Conservation (phyloP, 129 eudicot genomes). For the Cynara cardunculus region DNA sequence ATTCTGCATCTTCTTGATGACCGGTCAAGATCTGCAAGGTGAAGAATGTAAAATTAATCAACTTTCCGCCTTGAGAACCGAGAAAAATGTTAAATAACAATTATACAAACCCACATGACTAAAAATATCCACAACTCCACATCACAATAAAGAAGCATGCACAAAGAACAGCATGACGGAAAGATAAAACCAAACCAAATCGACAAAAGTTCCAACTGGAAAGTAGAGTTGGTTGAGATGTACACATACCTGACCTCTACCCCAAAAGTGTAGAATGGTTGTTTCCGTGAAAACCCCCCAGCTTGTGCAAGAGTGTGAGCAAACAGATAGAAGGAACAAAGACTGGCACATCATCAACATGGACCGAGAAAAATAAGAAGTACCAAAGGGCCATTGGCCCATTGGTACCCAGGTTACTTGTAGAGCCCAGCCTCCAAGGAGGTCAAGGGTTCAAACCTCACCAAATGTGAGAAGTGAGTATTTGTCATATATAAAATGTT, state of each 20-base stretch:
- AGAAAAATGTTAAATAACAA: neutral
- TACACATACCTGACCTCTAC: neutral
- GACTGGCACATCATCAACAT: neutral
- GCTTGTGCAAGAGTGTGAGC: neutral
- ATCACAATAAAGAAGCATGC: neutral
- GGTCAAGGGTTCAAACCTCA: too few relatives aligned
- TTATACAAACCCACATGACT: neutral
- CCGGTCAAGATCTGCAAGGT: slow-evolving; percentile 75
- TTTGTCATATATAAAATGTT: neutral
- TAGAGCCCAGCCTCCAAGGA: too few relatives aligned
- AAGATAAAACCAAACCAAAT: neutral
- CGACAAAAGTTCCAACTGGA: neutral
- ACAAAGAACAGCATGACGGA: neutral
- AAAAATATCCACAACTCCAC: neutral
- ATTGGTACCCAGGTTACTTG: too few relatives aligned
- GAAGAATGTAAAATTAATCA: slow-evolving; percentile 13
- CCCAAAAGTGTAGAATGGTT: neutral
- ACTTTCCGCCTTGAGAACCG: neutral
- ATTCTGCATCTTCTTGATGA: slow-evolving; percentile 87
- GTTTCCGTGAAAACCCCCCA: neutral
- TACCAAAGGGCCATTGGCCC: neutral
- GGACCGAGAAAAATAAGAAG: neutral
- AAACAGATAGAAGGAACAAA: neutral
- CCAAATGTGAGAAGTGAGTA: neutral
- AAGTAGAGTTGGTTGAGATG: neutral